Evolutionary conservation across 768 basidiomycete genomes (phyloP), one percentile per base, ranked within the genome.

Genomic region (Agrocybe pediades): DNA sequence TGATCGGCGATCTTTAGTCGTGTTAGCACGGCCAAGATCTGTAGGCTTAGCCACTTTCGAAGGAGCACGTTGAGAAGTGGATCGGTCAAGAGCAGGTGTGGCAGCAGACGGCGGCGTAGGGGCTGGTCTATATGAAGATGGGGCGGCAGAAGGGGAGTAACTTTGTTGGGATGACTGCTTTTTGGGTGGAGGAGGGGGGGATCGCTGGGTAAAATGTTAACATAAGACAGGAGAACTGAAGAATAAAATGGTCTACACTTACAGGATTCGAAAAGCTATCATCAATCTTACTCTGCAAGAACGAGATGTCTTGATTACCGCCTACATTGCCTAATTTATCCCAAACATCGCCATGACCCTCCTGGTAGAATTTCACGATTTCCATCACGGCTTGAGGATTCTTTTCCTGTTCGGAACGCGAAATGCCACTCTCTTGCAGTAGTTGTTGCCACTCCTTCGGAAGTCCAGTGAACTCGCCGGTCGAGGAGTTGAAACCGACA

Each of bases 391-490:
- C 94, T 72, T 97, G 89, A 0, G 97, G 97, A 65, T 98, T 95
- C 77, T 92, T 94, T 71, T 97, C 95, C 75, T 99, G 97, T 72
- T 99, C 95, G 20, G 76, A 80, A 62, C 90, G 85, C 33, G 93
- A 95, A 66, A 98, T 98, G 49, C 97, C 97, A 58, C 89, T 92
- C 69, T 98, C 95, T 71, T 93, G 92, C 44, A 99, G 73, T 5
- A 98, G 80, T 69, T 98, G 93, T 67, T 99, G 97, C 97, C 97
- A 99, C 75, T 98, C 96, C 71, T 96, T 96, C 2, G 97, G 97
- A 26, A 99, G 79, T 2, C 97, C 97, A 8, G 93, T 95, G 74
- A 95, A 98, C 73, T 99, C 96, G 54, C 97, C 97, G 0, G 96
- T 98, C 52, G 93, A 96, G 6, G 92, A 92, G 71, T 99, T 98